A percentile compares a stretch with the other conserved stretches of the same genome.
phyloP scores from a whole-genome alignment of 2,329 filamentous ascomycete genomes.

The Fusarium lyarnte region DNA sequence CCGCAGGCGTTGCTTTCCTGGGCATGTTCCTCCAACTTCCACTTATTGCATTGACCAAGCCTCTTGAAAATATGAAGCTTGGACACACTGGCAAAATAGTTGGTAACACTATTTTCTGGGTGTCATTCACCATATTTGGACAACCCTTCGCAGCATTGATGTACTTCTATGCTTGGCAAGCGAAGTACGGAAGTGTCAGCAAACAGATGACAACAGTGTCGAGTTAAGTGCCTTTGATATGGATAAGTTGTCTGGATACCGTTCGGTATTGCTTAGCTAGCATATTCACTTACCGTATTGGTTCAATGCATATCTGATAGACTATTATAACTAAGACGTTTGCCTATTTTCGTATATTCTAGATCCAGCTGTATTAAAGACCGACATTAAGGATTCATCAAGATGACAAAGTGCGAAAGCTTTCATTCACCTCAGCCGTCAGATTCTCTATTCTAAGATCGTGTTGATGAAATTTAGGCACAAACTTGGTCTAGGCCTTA shows the following conservation, averaged over 20 bases:
- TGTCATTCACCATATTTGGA: slow-evolving; percentile 93
- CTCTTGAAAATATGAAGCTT: slow-evolving; percentile 80
- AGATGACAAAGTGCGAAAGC: background rate
- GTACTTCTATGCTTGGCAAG: slow-evolving; percentile 99
- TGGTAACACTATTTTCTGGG: slow-evolving; percentile 95
- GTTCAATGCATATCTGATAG: slow-evolving; percentile 1
- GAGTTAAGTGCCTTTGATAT: background rate
- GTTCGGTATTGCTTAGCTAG: background rate
- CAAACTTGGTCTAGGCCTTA: background rate
- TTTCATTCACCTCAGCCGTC: background rate
- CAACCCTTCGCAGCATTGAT: slow-evolving; percentile 91
- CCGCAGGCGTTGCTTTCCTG: slow-evolving; percentile 82
- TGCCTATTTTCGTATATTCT: background rate
- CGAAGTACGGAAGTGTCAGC: slow-evolving; percentile 90
- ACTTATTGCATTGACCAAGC: slow-evolving; percentile 81
- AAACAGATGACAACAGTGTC: slow-evolving; percentile 45
- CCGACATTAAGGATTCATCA: background rate
- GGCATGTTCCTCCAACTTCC: slow-evolving; percentile 96
- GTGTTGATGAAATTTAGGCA: background rate
- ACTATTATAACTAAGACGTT: background rate
- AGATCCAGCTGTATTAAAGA: background rate
- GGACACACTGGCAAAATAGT: slow-evolving; percentile 76
- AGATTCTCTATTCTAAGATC: background rate
- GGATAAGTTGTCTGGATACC: background rate
- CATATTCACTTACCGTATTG: slow-evolving; percentile 4